Base-by-base conservation (phyloP, 1,139 yeast species). In the Starmera stellimalicola region DNA sequence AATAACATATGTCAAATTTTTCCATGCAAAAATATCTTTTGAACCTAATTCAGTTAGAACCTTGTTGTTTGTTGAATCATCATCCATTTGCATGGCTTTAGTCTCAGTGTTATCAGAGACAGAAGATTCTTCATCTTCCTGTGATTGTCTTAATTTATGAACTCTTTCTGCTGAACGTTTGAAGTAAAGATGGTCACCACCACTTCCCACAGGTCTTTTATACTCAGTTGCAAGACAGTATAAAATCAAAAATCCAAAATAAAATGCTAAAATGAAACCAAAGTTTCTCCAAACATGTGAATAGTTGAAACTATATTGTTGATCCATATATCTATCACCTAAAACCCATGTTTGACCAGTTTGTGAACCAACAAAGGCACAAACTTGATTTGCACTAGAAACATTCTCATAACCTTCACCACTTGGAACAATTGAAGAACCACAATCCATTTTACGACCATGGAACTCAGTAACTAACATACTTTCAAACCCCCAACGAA, bases 381-480 rank as follows among this genome's bases (percentile, higher is more conserved):
- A 74, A 10, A 65, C 73, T 44, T 62, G 65, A 42, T 68, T 60
- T 5, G 52, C 62, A 12, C 51, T 26, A 1, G 59, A 37, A 19
- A 63, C 50, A 43, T 60, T 50, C 34, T 57, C 60, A 47, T 72
- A 75, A 4, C 68, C 70, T 2, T 68, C 58, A 17, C 81, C 80
- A 20, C 59, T 47, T 12, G 82, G 82, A 17, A 73, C 62, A 26
- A 71, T 46, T 16, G 49, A 41, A 7, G 48, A 41, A 33, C 59
- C 62, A 59, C 83, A 76, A 18, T 55, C 57, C 76, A 73, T 71
- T 30, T 59, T 51, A 37, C 73, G 58, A 5, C 70, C 72, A 48
- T 73, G 77, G 45, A 75, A 74, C 45, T 75, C 81, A 27, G 65
- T 59, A 12, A 70, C 58, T 40, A 74, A 52, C 60, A 75, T 60